A percentile compares a stretch with the other conserved stretches of the same genome.
phyloP scores from a whole-genome alignment of 352 stramenopile species.

The Phytopythium cucurbitacearum region DNA sequence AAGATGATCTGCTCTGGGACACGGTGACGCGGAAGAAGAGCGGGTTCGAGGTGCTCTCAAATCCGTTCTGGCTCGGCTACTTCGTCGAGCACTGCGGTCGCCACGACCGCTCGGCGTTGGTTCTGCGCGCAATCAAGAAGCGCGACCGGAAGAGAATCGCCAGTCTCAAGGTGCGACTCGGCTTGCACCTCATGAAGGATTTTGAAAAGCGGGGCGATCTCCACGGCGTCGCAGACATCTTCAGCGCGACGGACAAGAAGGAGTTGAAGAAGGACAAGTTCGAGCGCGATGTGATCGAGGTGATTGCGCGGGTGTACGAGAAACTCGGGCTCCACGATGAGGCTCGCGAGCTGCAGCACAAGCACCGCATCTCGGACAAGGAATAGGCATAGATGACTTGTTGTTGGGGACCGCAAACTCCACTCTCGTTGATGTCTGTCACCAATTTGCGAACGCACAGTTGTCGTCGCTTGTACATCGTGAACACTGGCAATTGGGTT shows the following conservation, averaged over 20 bases:
- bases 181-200: constrained; percentile 5
- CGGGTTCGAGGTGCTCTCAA: constrained; percentile 30
- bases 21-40: constrained; percentile 20
- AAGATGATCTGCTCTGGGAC: constrained; percentile 31
- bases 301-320: neutral
- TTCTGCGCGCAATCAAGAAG: constrained; percentile 3
- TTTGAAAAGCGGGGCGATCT: constrained; percentile 3
- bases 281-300: neutral
- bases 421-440: too few species aligned
- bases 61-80: constrained; percentile 26
- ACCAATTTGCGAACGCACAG: too few species aligned
- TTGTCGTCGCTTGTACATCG: too few species aligned
- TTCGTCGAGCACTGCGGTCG: constrained; percentile 41
- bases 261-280: neutral
- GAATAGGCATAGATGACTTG: too few species aligned
- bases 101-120: constrained; percentile 18
- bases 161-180: constrained; percentile 3
- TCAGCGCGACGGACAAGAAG: constrained; percentile 4
- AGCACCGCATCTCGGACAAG: neutral
- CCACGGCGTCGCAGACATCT: constrained; percentile 1
- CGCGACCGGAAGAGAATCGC: constrained; percentile 4
- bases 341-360: neutral
- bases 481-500: too few species aligned
- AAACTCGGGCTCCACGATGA: neutral
- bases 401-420: too few species aligned